phyloP scores from a whole-genome alignment of 805 yeast species.

The Ogataea glucozyma region DNA sequence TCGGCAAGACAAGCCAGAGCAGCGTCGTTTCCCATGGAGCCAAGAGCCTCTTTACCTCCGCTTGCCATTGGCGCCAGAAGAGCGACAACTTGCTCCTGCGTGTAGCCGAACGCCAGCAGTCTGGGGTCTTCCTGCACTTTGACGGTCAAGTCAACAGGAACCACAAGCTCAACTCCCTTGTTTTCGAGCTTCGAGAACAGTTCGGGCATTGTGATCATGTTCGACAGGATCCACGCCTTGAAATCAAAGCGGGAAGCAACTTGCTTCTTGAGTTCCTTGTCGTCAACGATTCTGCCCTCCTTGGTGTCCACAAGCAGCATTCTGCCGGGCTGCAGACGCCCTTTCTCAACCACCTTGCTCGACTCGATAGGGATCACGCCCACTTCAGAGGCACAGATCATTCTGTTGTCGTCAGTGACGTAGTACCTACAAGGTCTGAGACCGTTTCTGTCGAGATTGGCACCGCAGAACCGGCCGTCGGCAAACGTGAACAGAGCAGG shows the following conservation, averaged over 20 bases:
- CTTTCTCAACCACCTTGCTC: conserved; percentile 80
- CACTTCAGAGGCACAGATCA: conserved; percentile 97
- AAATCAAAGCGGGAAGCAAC: conserved; percentile 86
- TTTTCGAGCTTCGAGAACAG: conserved; percentile 58
- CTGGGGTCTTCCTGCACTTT: conserved; percentile 81
- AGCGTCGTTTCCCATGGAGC: conserved; percentile 98
- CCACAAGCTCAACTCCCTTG: conserved; percentile 34
- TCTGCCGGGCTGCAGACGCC: conserved; percentile 94
- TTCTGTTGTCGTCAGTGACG: conserved; percentile 89
- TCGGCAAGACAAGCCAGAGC: conserved; percentile 93
- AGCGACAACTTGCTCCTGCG: conserved; percentile 86
- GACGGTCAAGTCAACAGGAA: conserved; percentile 33
- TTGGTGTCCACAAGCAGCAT: conserved; percentile 94
- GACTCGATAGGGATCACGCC: conserved; percentile 93
- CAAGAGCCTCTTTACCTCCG: conserved; percentile 90
- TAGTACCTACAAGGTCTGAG: conserved; percentile 98
- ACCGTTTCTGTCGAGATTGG: conserved; percentile 95
- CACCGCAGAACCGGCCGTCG: conserved; percentile 98
- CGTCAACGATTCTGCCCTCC: conserved; percentile 91
- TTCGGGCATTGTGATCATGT: conserved; percentile 81
- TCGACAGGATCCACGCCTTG: conserved; percentile 89
- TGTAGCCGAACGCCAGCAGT: conserved; percentile 84
- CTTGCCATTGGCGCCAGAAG: conserved; percentile 91
- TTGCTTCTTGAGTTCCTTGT: conserved; percentile 76
- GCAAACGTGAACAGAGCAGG: conserved; percentile 97